phyloP scores from a whole-genome alignment of 345 rosid genomes.

The Brassica rapa region DNA sequence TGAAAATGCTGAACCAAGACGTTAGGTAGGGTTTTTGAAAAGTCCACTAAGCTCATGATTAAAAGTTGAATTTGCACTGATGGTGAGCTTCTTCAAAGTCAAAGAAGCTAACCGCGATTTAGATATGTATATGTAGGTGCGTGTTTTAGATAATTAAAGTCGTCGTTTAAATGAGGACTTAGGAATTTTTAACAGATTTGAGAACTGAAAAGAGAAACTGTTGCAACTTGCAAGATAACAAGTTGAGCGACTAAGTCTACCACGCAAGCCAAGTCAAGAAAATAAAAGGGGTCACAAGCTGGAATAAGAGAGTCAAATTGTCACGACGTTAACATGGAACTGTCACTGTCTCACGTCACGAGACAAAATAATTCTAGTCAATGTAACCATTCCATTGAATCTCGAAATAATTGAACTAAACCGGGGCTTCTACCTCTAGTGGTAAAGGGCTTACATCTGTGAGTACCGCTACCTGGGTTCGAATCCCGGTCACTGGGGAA shows the following conservation, averaged over 20 bases:
- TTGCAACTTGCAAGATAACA: neutral
- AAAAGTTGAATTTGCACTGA: neutral
- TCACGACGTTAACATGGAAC: neutral
- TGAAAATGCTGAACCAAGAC: neutral
- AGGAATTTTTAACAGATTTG: neutral
- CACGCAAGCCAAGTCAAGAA: neutral
- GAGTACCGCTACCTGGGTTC: too few relatives aligned
- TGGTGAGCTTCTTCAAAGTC: neutral
- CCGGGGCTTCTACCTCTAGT: too few relatives aligned
- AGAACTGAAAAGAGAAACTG: neutral
- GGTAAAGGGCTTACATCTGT: too few relatives aligned
- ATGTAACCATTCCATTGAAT: neutral
- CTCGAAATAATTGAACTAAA: neutral
- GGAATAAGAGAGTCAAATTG: neutral
- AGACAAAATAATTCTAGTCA: neutral
- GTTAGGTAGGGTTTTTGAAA: neutral
- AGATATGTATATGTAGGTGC: neutral
- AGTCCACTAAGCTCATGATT: neutral
- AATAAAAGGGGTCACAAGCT: neutral
- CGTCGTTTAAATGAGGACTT: neutral
- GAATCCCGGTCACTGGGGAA: too few relatives aligned
- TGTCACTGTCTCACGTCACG: neutral
- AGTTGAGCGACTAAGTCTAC: neutral
- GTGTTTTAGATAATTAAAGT: neutral
- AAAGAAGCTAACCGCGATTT: neutral